Conservation (phyloP, 768 basidiomycete genomes). For the Xerocomus potaroensis region DNA sequence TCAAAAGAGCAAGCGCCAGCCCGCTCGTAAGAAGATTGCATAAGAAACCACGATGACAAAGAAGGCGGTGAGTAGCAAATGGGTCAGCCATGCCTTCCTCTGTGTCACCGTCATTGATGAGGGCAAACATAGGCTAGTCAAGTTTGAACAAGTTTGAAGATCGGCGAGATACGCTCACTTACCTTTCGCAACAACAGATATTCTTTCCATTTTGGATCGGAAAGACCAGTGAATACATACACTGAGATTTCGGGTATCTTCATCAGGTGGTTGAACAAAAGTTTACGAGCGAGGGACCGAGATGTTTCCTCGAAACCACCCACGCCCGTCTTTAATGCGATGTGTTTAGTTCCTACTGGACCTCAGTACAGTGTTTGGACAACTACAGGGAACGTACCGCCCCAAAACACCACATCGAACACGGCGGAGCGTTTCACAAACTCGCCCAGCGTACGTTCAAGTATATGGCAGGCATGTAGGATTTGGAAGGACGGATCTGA, state of each 20-base stretch:
- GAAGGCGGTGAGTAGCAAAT: conserved; percentile 26
- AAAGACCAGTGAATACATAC: conserved; percentile 41
- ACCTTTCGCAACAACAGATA: conserved; percentile 44
- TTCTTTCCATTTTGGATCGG: conserved; percentile 46
- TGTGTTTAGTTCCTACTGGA: conserved; percentile 40
- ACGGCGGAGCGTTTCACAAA: conserved; percentile 46
- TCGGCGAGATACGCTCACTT: background rate
- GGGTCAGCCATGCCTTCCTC: conserved; percentile 6
- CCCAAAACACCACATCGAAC: conserved; percentile 65
- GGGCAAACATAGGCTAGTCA: conserved; percentile 61
- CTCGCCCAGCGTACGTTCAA: conserved; percentile 51
- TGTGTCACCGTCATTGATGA: conserved; percentile 52
- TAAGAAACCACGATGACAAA: conserved; percentile 49
- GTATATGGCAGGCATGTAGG: conserved; percentile 51
- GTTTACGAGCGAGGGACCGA: conserved; percentile 46
- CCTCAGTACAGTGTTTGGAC: background rate
- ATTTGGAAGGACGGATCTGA: conserved; percentile 57
- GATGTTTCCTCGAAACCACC: conserved; percentile 39
- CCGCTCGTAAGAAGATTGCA: conserved; percentile 46
- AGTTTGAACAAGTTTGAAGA: conserved; percentile 9
- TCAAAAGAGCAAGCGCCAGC: conserved; percentile 47
- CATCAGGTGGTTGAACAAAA: conserved; percentile 49
- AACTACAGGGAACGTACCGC: conserved; percentile 32
- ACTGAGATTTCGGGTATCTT: conserved; percentile 38
- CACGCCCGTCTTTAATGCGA: conserved; percentile 37